A percentile compares a stretch with the other conserved stretches of the same genome.
These are phyloP conservation scores for Vigna reflexopilosa DNA, from an alignment of 306 rosid genomes.

Conservation along the genomic window DNA sequence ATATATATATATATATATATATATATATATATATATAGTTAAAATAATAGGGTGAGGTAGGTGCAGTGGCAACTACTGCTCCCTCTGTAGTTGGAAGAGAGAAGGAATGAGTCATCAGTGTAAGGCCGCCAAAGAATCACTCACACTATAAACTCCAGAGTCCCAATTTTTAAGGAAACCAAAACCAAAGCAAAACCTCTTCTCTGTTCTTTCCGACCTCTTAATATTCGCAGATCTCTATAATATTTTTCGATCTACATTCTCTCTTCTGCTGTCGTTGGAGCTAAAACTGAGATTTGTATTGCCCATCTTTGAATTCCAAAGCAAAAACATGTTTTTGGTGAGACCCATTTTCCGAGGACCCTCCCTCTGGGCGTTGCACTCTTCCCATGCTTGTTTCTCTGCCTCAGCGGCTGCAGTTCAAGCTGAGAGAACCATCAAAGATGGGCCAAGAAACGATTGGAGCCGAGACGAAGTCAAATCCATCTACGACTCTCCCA, in stretches of 20 bases:
- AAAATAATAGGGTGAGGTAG: neutral
- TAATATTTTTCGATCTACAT: neutral
- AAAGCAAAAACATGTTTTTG: slow-evolving; percentile 49
- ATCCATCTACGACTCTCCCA: slow-evolving; percentile 76
- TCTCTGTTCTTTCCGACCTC: neutral
- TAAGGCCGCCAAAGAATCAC: neutral
- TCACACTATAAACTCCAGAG: neutral
- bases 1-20: too few relatives aligned
- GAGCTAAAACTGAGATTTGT: neutral
- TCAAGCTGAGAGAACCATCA: slow-evolving; percentile 72
- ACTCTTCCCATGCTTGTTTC: slow-evolving; percentile 29
- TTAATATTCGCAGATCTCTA: neutral
- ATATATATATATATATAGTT: too few relatives aligned
- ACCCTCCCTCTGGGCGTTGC: slow-evolving; percentile 50
- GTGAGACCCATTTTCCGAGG: slow-evolving; percentile 48
- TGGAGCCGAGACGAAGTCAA: slow-evolving; percentile 79
- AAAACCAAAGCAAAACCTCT: neutral
- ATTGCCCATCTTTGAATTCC: neutral
- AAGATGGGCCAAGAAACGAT: slow-evolving; percentile 76
- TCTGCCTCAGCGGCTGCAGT: slow-evolving; percentile 74
- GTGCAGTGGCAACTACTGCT: neutral
- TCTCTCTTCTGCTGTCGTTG: neutral
- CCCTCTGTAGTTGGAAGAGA: neutral
- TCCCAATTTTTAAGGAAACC: neutral
- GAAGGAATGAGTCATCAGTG: neutral